Conservation (phyloP, 2,329 filamentous ascomycete species). For the Claviceps pusilla region DNA sequence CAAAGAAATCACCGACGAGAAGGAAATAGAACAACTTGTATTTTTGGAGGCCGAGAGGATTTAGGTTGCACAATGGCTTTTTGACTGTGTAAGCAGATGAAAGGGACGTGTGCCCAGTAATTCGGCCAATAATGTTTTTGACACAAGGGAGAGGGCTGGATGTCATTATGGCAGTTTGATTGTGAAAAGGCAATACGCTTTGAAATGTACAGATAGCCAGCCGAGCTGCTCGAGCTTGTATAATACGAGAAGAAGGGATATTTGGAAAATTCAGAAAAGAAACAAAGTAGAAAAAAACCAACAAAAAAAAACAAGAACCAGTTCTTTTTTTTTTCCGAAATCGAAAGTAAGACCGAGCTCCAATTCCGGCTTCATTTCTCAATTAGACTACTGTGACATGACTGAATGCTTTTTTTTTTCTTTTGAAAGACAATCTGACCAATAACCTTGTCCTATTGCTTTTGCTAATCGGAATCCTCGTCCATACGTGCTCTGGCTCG, state of each 20-base stretch:
- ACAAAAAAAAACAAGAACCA: neutral
- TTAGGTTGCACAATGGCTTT: neutral
- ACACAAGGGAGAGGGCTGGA: neutral
- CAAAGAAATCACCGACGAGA: slow-evolving; percentile 30
- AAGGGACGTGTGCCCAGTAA: neutral
- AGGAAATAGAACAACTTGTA: slow-evolving; percentile 24
- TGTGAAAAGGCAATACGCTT: slow-evolving; percentile 7
- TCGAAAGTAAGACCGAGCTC: slow-evolving; percentile 3
- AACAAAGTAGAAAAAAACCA: slow-evolving; percentile 5
- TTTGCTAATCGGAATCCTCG: slow-evolving; percentile 37
- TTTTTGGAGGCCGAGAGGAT: neutral
- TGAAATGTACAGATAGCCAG: slow-evolving; percentile 21
- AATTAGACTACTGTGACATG: slow-evolving; percentile 3
- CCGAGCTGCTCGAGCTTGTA: slow-evolving; percentile 19
- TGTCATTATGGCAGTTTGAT: neutral
- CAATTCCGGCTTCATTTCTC: slow-evolving; percentile 1
- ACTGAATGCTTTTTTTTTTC: neutral
- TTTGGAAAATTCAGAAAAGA: slow-evolving; percentile 6
- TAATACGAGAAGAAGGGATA: slow-evolving; percentile 15
- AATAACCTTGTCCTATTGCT: slow-evolving; percentile 2
- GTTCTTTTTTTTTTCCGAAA: slow-evolving; percentile 8
- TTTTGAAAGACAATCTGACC: neutral
- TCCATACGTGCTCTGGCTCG: slow-evolving; percentile 43
- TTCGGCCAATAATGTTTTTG: neutral
- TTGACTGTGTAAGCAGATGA: neutral